These are phyloP conservation scores for Plasmodium vivax DNA, from an alignment of 169 alveolate species.

Conservation along the genomic window DNA sequence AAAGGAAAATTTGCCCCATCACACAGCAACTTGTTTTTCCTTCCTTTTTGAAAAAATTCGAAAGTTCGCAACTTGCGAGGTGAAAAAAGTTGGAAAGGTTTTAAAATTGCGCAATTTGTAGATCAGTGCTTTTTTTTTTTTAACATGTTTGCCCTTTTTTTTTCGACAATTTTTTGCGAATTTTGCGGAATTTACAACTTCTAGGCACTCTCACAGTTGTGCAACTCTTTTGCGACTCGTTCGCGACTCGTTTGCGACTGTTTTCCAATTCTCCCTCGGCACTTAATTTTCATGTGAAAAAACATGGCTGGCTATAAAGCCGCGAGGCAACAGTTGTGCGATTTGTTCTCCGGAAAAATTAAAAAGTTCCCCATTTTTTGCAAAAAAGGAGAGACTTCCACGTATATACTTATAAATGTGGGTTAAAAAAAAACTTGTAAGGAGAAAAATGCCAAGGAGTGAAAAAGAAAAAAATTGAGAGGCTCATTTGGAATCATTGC, in stretches of 20 bases:
- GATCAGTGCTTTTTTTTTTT: neutral
- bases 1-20: neutral
- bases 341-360: neutral
- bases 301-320: neutral
- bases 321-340: conserved; percentile 1
- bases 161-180: neutral
- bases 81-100: neutral
- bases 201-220: neutral
- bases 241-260: neutral
- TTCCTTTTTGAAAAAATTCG: neutral
- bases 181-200: neutral
- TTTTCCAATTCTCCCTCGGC: neutral
- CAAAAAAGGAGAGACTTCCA: neutral
- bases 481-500: neutral
- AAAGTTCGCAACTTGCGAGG: neutral
- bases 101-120: neutral
- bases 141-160: neutral
- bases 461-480: neutral
- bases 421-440: neutral
- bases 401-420: neutral
- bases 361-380: neutral
- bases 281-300: neutral
- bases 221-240: neutral
- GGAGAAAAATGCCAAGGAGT: neutral
- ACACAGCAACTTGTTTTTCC: neutral